Evolutionary conservation across 352 stramenopile species (phyloP), one percentile per base, ranked within the genome.

Genomic region (Phytophthora pseudosyringae): DNA sequence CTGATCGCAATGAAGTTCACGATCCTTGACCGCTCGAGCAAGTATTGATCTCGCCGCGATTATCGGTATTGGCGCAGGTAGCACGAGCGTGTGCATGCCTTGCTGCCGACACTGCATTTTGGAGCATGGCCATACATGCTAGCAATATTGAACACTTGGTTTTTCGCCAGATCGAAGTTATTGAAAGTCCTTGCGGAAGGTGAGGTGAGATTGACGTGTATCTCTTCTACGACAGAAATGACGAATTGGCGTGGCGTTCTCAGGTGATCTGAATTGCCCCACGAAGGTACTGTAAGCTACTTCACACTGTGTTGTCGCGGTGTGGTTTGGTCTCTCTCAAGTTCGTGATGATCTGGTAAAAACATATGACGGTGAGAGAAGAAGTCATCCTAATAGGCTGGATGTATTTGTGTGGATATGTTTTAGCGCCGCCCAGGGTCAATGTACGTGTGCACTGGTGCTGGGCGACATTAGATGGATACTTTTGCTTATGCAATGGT

Each of bases 1-100:
- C 77, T 96, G 13, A 74, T 94, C 25, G 88, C 88, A 15, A 92
- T 96, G 81, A 91, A 92, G 50, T 96, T 94, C 44, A 89, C 79
- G 18, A 83, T 95, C 57, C 69, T 90, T 7, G 83, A 95, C 38
- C 76, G 76, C 39, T 88, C 77, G 12, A 86, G 73, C 66, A 86
- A 86, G 36, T 86, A 83, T 64, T 81, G 59, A 70, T 49, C 25
- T 41, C 18, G 18, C 32, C 32, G 12, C 15, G 18, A 73, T 21
- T 57, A 58, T 64, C 29, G 31, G 32, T 36, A 25, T 36, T 47
- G 54, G 53, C 12, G 28, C 51, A 56, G 36, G 33, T 15, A 59
- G 32, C 40, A 31, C 39, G 21, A 21, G 21, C 21, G 2, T 21
- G 21, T 21, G 32, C 49, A 55, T 21, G 21, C 32, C 50, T 62